Evolutionary conservation across 768 basidiomycete species (phyloP).

Genomic region (Tylopilus vinaceipallidus): DNA sequence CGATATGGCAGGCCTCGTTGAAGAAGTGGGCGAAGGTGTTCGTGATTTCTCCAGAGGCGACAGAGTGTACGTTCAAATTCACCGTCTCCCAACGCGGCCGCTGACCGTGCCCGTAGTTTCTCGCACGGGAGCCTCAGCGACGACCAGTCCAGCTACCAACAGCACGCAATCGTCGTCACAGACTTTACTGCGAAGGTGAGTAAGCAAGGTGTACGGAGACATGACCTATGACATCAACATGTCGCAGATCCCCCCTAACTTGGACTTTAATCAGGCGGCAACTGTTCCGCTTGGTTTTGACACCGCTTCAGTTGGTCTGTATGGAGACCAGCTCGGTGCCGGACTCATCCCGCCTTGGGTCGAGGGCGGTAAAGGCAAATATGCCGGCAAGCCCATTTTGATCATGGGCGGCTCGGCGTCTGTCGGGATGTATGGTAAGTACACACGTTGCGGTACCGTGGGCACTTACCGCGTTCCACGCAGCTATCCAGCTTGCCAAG

Average conservation of each 20-base stretch:
- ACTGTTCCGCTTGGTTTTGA: constrained; percentile 47
- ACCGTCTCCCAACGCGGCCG: neutral
- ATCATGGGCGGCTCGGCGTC: constrained; percentile 49
- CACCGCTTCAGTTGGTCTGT: constrained; percentile 49
- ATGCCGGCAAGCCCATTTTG: constrained; percentile 41
- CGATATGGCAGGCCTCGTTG: constrained; percentile 40
- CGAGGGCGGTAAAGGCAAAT: constrained; percentile 33
- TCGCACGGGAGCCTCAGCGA: constrained; percentile 32
- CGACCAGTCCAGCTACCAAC: constrained; percentile 38
- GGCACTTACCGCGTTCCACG: constrained; percentile 1
- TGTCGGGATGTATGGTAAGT: constrained; percentile 46
- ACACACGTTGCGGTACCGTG: neutral
- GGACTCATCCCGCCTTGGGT: constrained; percentile 39
- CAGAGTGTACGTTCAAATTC: constrained; percentile 32
- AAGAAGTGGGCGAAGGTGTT: constrained; percentile 38
- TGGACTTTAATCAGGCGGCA: constrained; percentile 44
- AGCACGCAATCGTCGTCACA: constrained; percentile 35
- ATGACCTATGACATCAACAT: constrained; percentile 3
- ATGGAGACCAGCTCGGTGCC: constrained; percentile 36
- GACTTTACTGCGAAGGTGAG: constrained; percentile 38
- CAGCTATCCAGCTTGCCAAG: constrained; percentile 41
- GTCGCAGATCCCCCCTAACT: constrained; percentile 41
- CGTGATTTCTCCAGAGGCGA: constrained; percentile 37
- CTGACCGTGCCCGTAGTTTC: constrained; percentile 4
- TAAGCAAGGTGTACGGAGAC: neutral